Conservation (phyloP, 495 filamentous ascomycete genomes). For the Aspergillus saccharolyticus region DNA sequence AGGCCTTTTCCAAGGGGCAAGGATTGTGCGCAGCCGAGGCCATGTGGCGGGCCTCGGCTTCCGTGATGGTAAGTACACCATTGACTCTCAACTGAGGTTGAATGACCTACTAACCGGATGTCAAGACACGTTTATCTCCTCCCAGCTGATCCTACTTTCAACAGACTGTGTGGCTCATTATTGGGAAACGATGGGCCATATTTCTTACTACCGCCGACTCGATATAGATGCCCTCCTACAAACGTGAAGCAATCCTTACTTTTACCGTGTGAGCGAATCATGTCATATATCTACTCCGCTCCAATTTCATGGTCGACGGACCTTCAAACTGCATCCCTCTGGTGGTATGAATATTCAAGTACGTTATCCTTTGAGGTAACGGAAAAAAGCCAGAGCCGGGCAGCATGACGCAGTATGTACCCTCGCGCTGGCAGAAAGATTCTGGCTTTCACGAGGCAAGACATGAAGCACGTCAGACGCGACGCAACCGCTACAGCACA, state of each 20-base stretch:
- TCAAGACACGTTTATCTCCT: conserved; percentile 65
- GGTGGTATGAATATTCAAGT: background rate
- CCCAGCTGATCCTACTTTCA: conserved; percentile 76
- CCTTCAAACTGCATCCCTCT: background rate
- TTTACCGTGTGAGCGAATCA: conserved; percentile 9
- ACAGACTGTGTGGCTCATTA: conserved; percentile 72
- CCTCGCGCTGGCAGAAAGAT: background rate
- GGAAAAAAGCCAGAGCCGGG: background rate
- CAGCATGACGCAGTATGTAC: background rate
- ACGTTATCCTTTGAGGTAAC: background rate
- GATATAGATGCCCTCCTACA: conserved; percentile 72
- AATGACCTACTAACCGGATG: background rate
- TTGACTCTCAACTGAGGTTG: background rate
- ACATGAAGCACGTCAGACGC: too few species aligned
- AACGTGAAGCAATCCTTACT: conserved; percentile 34
- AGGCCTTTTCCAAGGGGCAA: conserved; percentile 63
- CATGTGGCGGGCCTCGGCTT: conserved; percentile 74
- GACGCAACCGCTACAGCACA: too few species aligned
- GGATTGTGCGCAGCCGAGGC: conserved; percentile 68
- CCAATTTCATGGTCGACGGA: background rate
- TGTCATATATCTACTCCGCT: conserved; percentile 10
- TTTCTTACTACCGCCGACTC: conserved; percentile 75
- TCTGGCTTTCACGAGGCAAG: background rate
- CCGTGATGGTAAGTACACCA: conserved; percentile 55
- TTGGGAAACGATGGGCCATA: conserved; percentile 74